Conservation (phyloP, 2,329 filamentous ascomycete species). For the Colletotrichum sp. region DNA sequence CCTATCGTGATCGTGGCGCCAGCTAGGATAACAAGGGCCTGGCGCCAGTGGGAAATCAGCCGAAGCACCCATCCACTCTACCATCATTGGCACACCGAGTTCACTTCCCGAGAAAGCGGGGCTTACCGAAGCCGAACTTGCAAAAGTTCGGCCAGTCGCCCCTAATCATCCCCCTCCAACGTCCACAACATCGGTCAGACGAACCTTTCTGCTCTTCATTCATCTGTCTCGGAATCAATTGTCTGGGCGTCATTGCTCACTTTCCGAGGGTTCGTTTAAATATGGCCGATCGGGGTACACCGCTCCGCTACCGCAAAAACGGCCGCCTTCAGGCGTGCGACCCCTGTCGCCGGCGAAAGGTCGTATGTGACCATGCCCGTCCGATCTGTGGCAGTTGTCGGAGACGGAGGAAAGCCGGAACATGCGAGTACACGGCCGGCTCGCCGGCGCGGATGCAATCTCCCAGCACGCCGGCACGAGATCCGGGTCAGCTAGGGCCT, state of each 20-base stretch:
- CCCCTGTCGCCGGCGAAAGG: conserved; percentile 45
- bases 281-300: not conserved
- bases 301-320: conserved; percentile 7
- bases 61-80: no score
- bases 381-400: conserved; percentile 44
- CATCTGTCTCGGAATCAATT: not conserved
- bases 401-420: conserved; percentile 32
- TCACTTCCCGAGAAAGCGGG: not conserved
- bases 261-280: not conserved
- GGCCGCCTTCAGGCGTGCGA: conserved; percentile 30
- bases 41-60: no score
- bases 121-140: not conserved
- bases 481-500: not conserved
- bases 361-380: conserved; percentile 46
- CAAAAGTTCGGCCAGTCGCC: not conserved
- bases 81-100: not conserved
- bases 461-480: not conserved
- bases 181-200: not conserved
- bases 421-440: conserved; percentile 38
- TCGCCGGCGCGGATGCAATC: not conserved
- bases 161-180: not conserved
- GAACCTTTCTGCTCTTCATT: not conserved
- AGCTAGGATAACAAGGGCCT: no score
- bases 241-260: not conserved
- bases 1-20: no score